phyloP scores from a whole-genome alignment of 495 filamentous ascomycete genomes.

The Apodospora peruviana region DNA sequence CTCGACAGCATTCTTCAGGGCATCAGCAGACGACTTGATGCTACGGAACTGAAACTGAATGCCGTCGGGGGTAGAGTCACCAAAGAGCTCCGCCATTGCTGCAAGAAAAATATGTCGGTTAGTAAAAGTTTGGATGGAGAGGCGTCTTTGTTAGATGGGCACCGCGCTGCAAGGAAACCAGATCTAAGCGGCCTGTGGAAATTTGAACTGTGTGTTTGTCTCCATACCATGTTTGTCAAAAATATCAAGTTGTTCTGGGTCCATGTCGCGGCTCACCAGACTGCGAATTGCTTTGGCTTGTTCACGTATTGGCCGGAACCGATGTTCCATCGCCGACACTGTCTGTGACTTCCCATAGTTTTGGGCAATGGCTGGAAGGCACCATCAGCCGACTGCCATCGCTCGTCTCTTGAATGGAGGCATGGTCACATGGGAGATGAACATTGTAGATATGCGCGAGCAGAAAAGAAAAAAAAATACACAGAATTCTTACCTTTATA shows the following conservation, averaged over 20 bases:
- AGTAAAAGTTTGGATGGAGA: too few relatives aligned
- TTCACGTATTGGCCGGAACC: slow-evolving; percentile 36
- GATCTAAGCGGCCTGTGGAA: too few relatives aligned
- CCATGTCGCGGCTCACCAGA: slow-evolving; percentile 43
- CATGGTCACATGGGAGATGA: neutral
- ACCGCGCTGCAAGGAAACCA: too few relatives aligned
- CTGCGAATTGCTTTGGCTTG: slow-evolving; percentile 34
- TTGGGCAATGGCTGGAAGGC: slow-evolving; percentile 24
- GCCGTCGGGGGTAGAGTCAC: slow-evolving; percentile 35
- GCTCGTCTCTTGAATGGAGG: neutral
- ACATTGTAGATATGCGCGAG: neutral
- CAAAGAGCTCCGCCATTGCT: slow-evolving; percentile 41
- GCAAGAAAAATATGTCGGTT: neutral
- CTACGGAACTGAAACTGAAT: slow-evolving; percentile 43
- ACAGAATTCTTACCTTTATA: slow-evolving; percentile 40
- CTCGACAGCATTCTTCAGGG: slow-evolving; percentile 29
- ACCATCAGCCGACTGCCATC: slow-evolving; percentile 5
- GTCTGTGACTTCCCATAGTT: slow-evolving; percentile 28
- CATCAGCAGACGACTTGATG: slow-evolving; percentile 35
- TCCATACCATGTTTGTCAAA: too few relatives aligned
- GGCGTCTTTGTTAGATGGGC: too few relatives aligned
- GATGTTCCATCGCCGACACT: slow-evolving; percentile 36
- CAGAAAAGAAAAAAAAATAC: neutral
- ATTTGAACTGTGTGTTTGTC: too few relatives aligned
- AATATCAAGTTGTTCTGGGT: slow-evolving; percentile 5